phyloP scores from a whole-genome alignment of 2,329 filamentous ascomycete genomes.

The Trichoderma sp. region DNA sequence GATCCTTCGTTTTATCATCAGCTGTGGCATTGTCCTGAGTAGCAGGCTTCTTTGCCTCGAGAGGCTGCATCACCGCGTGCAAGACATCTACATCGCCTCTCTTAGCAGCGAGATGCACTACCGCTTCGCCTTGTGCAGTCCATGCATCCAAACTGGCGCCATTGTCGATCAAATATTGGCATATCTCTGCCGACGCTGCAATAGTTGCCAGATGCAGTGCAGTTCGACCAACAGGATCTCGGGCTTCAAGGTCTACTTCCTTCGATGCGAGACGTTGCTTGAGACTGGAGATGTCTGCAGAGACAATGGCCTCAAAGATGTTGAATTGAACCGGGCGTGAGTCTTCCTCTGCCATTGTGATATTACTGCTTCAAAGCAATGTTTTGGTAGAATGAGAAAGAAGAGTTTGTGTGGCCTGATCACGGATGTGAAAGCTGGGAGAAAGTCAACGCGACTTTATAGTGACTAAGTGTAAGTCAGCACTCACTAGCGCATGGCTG shows the following conservation, averaged over 20 bases:
- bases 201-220: background rate
- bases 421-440: no score
- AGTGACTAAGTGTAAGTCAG: background rate
- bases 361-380: no score
- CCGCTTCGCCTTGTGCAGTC: slow-evolving; percentile 7
- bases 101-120: slow-evolving; percentile 10
- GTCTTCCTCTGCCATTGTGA: background rate
- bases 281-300: background rate
- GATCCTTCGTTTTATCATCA: background rate
- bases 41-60: background rate
- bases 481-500: background rate
- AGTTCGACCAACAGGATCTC: slow-evolving; percentile 5
- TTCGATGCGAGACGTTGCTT: background rate
- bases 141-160: background rate
- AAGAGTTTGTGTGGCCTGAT: background rate
- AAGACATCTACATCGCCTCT: slow-evolving; percentile 4
- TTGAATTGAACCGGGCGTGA: no score
- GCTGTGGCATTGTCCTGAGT: background rate
- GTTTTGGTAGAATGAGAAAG: background rate
- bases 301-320: background rate
- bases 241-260: background rate
- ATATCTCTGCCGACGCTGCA: background rate
- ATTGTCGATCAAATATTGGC: background rate
- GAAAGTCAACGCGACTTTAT: background rate
- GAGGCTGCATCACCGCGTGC: background rate